Evolutionary conservation across 768 basidiomycete genomes (phyloP), one percentile per base, ranked within the genome.

Genomic region (Aureoboletus auriporus): DNA sequence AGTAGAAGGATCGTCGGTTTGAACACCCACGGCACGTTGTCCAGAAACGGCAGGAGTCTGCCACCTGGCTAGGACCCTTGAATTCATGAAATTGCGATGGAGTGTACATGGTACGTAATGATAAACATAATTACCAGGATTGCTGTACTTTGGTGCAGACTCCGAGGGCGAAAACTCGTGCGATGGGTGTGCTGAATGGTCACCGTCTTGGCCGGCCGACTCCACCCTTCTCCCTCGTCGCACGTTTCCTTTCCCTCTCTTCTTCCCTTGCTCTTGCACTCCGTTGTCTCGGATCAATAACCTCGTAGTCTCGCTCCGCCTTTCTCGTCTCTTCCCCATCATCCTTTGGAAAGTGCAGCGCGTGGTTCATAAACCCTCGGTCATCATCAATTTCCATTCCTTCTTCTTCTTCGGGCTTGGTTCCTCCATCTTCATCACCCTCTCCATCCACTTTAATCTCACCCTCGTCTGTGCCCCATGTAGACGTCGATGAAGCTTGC

Each of bases 281-380:
- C 47, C 90, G 69, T 41, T 79, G 77, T 50, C 90, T 70, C 0
- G 90, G 89, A 62, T 93, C 90, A 62, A 93, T 93, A 26, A 93
- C 89, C 68, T 93, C 89, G 59, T 91, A 92, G 49, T 93, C 90
- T 45, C 87, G 69, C 63, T 90, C 85, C 1, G 87, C 90, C 66
- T 90, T 90, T 51, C 65, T 64, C 20, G 75, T 76, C 67, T 92
- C 89, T 58, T 89, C 89, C 20, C 73, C 75, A 55, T 89, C 80
- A 39, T 83, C 89, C 67, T 90, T 90, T 9, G 87, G 82, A 69
- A 92, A 90, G 51, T 77, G 76, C 49, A 93, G 68, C 26, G 77
- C 70, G 61, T 93, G 90, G 5, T 67, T 72, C 68, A 92, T 72
- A 67, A 93, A 92, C 9, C 79, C 88, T 7, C 71, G 70, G 58